These are phyloP conservation scores for Chondrus crispus DNA, from an alignment of 23 red algal genomes.

Conservation along the genomic window DNA sequence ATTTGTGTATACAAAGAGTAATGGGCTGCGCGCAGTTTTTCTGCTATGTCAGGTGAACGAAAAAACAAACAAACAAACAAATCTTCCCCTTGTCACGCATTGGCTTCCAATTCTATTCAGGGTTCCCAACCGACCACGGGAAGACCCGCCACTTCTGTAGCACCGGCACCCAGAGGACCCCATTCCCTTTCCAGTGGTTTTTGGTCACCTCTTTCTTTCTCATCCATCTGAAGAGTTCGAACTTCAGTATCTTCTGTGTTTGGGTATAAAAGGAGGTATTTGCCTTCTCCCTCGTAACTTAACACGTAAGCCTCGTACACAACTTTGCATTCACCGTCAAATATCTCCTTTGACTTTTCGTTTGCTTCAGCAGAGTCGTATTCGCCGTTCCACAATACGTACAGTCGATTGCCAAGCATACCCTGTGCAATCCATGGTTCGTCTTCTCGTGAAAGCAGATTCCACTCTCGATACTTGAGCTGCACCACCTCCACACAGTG, in stretches of 20 bases:
- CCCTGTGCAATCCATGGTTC: slow-evolving; percentile 42
- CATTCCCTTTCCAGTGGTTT: slow-evolving; percentile 19
- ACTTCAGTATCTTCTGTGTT: slow-evolving; percentile 27
- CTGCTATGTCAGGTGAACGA: neutral
- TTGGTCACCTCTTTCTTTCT: neutral
- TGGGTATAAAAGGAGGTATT: slow-evolving; percentile 42
- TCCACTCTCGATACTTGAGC: slow-evolving; percentile 51
- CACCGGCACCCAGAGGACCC: slow-evolving; percentile 43
- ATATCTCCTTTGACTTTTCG: neutral
- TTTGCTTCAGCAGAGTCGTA: slow-evolving; percentile 17
- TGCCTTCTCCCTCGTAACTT: slow-evolving; percentile 37
- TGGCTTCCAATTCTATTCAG: neutral
- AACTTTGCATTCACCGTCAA: slow-evolving; percentile 32
- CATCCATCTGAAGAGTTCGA: neutral
- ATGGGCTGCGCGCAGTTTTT: neutral
- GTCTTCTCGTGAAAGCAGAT: slow-evolving; percentile 16
- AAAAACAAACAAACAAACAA: neutral
- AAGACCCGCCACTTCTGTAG: slow-evolving; percentile 19
- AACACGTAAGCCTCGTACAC: slow-evolving; percentile 48
- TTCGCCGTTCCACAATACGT: slow-evolving; percentile 46
- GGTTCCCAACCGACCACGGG: slow-evolving; percentile 38
- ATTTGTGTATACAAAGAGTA: neutral
- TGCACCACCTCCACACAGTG: slow-evolving; percentile 44
- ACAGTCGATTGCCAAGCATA: slow-evolving; percentile 40
- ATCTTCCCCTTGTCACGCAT: neutral